Conservation (phyloP, 179 eudicot genomes). For the Heliamphora pulchella region DNA sequence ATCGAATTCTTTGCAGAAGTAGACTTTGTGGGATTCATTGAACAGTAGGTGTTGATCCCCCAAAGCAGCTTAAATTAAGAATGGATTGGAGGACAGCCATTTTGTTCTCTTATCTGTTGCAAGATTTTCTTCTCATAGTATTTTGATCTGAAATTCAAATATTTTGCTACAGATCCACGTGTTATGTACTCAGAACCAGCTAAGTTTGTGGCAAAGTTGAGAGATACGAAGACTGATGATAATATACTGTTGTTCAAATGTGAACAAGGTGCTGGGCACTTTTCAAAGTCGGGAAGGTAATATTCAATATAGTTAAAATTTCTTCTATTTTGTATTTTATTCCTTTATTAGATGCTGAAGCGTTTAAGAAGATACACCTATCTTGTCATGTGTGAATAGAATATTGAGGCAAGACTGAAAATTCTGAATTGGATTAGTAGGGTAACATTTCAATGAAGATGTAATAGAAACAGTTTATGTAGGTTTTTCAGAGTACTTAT, state of each 20-base stretch:
- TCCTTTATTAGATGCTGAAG: not conserved
- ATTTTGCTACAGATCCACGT: constrained; percentile 61
- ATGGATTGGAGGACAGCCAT: not conserved
- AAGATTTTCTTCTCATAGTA: not conserved
- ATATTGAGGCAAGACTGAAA: not conserved
- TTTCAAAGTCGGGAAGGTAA: constrained; percentile 88
- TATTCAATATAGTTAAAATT: not conserved
- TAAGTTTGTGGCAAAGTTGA: constrained; percentile 80
- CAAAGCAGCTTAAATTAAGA: not conserved
- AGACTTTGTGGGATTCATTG: not conserved
- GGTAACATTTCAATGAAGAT: not conserved
- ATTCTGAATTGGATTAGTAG: not conserved
- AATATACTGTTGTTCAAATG: constrained; percentile 76
- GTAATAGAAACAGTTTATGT: too few relatives aligned
- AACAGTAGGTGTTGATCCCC: not conserved
- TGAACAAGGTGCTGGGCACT: constrained; percentile 85
- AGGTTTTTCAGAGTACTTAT: too few relatives aligned
- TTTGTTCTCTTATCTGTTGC: constrained; percentile 8
- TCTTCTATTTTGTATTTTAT: not conserved
- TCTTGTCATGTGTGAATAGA: not conserved
- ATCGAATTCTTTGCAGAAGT: not conserved
- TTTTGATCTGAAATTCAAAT: not conserved
- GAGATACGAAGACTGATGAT: constrained; percentile 74
- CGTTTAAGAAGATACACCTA: not conserved
- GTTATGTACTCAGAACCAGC: constrained; percentile 95